Evolutionary conservation across 495 filamentous ascomycete genomes (phyloP), one percentile per base, ranked within the genome.

Genomic region (Jackrogersella minutella): DNA sequence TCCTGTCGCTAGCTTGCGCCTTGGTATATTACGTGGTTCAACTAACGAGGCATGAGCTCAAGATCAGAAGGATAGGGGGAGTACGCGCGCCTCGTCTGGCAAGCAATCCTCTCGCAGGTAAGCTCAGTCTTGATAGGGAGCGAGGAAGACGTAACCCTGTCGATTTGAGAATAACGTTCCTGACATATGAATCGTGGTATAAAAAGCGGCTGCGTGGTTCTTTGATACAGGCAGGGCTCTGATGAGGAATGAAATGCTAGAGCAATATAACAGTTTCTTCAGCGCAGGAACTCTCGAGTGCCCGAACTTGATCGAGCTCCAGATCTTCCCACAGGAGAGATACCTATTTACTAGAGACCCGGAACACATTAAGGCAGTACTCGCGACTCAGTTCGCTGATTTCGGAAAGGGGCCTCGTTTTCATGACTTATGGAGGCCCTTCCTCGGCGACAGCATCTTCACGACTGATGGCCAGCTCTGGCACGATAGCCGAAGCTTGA

Each of bases 381-480:
- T 87, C 34, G 81, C 85, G 0, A 79, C 81, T 21, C 83, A 86
- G 40, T 87, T 88, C 58, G 67, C 69, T 40, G 80, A 86, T 30
- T 88, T 78, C 66, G 84, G 84, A 37, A 86, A 86, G 68, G 85
- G 84, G 11, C 73, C 80, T 28, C 55, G 65, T 24, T 86, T 87
- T 50, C 74, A 83, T 44, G 61, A 77, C 13, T 73, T 81, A 13
- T 87, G 81, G 81, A 72, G 78, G 43, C 81, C 80, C 5, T 87
- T 87, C 51, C 76, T 88, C 4, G 85, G 86, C 2, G 77, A 85
- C 52, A 78, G 80, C 61, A 87, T 88, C 69, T 88, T 88, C 67
- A 83, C 83, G 1, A 84, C 81, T 1, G 85, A 88, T 52, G 81
- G 81, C n/a, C 73, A 81, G 46, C 64, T 72, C 9, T 88, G 85